Percentiles rank a stretch among this genome's conserved stretches.
Conservation (phyloP, 169 alveolate genomes). For the Plasmodium chabaudi region DNA sequence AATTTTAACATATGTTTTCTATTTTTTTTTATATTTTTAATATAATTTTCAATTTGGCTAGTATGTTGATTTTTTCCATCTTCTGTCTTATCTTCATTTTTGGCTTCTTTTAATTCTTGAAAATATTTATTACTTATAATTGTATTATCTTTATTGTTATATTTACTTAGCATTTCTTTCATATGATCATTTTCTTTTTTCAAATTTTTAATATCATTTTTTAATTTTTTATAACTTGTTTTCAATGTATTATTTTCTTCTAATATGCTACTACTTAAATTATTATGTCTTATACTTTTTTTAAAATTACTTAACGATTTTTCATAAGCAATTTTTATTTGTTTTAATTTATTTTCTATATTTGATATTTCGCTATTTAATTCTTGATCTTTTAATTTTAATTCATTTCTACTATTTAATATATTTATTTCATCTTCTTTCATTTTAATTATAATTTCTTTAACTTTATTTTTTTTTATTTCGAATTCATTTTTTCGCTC, state of each 20-base stretch:
- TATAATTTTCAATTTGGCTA: background rate
- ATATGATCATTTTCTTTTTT: constrained; percentile 47
- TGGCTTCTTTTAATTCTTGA: constrained; percentile 13
- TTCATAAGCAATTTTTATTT: constrained; percentile 55
- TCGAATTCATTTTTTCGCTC: constrained; percentile 63
- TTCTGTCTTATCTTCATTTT: background rate
- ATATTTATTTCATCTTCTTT: constrained; percentile 71
- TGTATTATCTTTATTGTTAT: constrained; percentile 46
- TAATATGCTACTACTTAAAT: constrained; percentile 30
- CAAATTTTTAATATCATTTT: background rate
- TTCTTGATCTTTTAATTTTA: constrained; percentile 55
- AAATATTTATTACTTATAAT: constrained; percentile 46
- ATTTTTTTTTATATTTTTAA: constrained; percentile 13
- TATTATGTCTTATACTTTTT: constrained; percentile 8
- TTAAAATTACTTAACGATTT: constrained; percentile 41
- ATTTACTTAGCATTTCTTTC: constrained; percentile 12
- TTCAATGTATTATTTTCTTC: constrained; percentile 25
- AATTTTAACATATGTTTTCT: constrained; percentile 22
- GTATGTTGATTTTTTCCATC: background rate
- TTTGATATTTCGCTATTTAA: constrained; percentile 39
- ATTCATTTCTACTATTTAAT: constrained; percentile 14
- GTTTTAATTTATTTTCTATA: constrained; percentile 62
- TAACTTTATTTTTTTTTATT: constrained; percentile 55
- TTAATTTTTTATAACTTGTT: constrained; percentile 3
- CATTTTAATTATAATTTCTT: constrained; percentile 55